A percentile compares a stretch with the other conserved stretches of the same genome.
Conservation (phyloP, 441 rosid species). For the Croton setiger region DNA sequence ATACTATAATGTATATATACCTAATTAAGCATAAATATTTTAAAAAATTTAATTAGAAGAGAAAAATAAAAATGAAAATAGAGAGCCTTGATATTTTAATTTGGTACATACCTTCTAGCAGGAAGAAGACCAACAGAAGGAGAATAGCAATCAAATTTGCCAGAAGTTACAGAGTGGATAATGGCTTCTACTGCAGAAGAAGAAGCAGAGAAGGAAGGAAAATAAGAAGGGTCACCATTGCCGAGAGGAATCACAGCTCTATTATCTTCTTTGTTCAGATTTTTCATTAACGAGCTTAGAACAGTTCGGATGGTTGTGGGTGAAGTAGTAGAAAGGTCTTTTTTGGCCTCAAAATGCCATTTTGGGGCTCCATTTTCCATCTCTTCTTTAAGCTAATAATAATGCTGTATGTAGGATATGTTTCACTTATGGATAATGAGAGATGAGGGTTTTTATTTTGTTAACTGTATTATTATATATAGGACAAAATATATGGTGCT, state of each 20-base stretch:
- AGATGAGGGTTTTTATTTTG: too few species aligned
- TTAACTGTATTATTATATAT: too few species aligned
- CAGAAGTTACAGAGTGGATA: constrained; percentile 48
- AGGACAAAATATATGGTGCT: too few species aligned
- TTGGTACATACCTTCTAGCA: constrained; percentile 42
- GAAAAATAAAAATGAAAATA: too few species aligned
- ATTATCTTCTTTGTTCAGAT: constrained; percentile 28
- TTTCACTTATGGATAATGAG: too few species aligned
- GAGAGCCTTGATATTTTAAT: too few species aligned
- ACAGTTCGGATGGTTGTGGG: constrained; percentile 29
- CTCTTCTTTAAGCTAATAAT: too few species aligned
- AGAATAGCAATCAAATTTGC: constrained; percentile 42
- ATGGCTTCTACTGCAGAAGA: constrained; percentile 58
- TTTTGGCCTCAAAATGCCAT: constrained; percentile 19
- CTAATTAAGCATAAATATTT: too few species aligned
- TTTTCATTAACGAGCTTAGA: constrained; percentile 17
- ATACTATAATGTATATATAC: too few species aligned
- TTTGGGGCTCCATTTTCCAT: constrained; percentile 27
- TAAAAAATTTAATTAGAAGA: too few species aligned
- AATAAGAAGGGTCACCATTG: constrained; percentile 69
- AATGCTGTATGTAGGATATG: too few species aligned
- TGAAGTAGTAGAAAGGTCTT: background rate
- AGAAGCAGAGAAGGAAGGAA: constrained; percentile 52
- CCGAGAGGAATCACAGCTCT: constrained; percentile 43
- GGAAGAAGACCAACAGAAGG: constrained; percentile 46